Conservation (phyloP, 371 early-diverging fungal species). For the Apophysomyces ossiformis region DNA sequence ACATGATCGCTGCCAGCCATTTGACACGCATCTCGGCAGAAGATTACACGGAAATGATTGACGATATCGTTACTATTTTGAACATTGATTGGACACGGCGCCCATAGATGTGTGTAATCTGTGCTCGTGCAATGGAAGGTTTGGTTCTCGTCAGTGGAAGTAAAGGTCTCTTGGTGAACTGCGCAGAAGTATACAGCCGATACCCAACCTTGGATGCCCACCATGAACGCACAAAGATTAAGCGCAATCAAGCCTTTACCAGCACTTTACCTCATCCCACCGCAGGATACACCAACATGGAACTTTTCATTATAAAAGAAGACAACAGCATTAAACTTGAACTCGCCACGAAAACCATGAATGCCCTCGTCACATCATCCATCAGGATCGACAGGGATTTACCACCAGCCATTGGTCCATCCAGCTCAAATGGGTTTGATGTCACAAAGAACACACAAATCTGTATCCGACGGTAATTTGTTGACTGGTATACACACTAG, state of each 20-base stretch:
- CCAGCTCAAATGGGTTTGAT: conserved; percentile 27
- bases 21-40: conserved; percentile 15
- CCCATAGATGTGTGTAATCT: conserved; percentile 14
- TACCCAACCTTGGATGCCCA: conserved; percentile 17
- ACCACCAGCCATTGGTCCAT: conserved; percentile 22
- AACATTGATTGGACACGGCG: conserved; percentile 19
- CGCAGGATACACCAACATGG: conserved; percentile 18
- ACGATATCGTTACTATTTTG: conserved; percentile 7
- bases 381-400: conserved; percentile 21
- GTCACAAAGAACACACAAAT: conserved; percentile 17
- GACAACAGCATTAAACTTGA: conserved; percentile 25
- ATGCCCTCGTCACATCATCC: conserved; percentile 27
- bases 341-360: conserved; percentile 31
- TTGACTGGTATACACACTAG: conserved; percentile 22
- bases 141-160: conserved; percentile 14
- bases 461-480: conserved; percentile 17
- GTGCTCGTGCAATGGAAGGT: conserved; percentile 20
- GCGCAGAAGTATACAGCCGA: conserved; percentile 24
- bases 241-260: conserved; percentile 15
- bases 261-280: conserved; percentile 17
- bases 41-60: conserved; percentile 18
- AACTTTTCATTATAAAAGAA: conserved; percentile 19
- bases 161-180: conserved; percentile 14
- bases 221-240: conserved; percentile 17
- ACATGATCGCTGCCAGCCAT: conserved; percentile 1